These are phyloP conservation scores for Sequoiadendron giganteum DNA, from an alignment of 75 land plant genomes.

Conservation along the genomic window DNA sequence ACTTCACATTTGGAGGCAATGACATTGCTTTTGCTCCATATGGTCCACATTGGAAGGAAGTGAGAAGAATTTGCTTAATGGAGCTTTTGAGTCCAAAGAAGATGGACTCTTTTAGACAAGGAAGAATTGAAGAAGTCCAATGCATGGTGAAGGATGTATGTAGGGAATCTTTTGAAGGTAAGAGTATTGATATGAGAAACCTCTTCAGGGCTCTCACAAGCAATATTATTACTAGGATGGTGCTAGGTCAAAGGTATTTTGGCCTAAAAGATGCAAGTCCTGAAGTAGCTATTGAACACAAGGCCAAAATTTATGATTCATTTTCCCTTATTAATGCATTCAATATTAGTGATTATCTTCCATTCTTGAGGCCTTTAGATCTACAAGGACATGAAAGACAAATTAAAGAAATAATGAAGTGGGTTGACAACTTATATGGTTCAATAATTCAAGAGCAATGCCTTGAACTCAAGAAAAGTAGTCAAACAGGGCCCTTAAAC, in stretches of 20 bases:
- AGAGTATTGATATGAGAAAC: neutral
- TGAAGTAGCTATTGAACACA: constrained; percentile 12
- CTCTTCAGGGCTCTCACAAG: neutral
- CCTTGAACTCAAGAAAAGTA: neutral
- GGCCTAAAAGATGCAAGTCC: constrained; percentile 17
- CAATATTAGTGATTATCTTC: constrained; percentile 27
- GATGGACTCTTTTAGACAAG: neutral
- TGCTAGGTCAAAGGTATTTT: constrained; percentile 8
- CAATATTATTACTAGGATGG: neutral
- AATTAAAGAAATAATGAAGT: constrained; percentile 18
- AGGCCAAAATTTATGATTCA: constrained; percentile 23
- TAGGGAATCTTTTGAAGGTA: neutral
- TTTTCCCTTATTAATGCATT: constrained; percentile 27
- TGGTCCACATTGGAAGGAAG: constrained; percentile 39
- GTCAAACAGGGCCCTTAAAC: no score
- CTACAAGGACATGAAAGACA: constrained; percentile 22
- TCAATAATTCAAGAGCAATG: constrained; percentile 22
- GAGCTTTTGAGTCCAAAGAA: constrained; percentile 17
- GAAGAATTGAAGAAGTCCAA: neutral
- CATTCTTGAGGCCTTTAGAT: constrained; percentile 2
- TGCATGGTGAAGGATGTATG: neutral
- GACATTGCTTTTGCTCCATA: constrained; percentile 36
- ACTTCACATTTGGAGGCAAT: constrained; percentile 30
- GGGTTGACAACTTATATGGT: constrained; percentile 19
- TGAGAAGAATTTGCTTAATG: constrained; percentile 19